Base-by-base conservation (phyloP, 164 flowering plant species). In the Santalum album region DNA sequence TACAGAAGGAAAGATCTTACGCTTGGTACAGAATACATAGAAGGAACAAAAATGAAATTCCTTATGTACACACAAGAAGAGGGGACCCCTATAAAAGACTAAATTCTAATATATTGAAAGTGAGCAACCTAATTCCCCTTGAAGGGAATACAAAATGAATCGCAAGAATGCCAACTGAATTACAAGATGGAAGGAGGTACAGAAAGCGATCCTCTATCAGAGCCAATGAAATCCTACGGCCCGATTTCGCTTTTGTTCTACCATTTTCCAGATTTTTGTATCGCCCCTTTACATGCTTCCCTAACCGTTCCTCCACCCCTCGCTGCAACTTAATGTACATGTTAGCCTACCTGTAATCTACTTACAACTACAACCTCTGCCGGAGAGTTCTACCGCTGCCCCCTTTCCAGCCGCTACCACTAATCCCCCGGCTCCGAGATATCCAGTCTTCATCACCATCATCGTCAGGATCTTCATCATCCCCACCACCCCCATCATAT, bases 391-490 rank as follows among this genome's bases (percentile, higher is more conserved):
- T 77, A 44, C 51, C 57, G 54, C 61, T 63, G 47, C 24, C 63
- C 54, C 69, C 46, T 69, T 56, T 75, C 44, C 83, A 63, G 27
- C 76, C 78, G 54, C 82, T 73, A 49, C 47, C 52, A 56, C 68
- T 71, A 16, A 69, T 14, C 64, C 73, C 74, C 49, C 79, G 71
- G 22, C 35, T 58, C 1, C 77, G 70, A 21, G 68, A 72, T 4
- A 46, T 66, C 74, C 75, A 78, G 39, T 69, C 73, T 56, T 74
- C 79, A 67, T 80, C 84, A 25, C 59, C 67, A 20, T 60, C 71
- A 7, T 73, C 76, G 45, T 72, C 76, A 17, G 74, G 73, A 36
- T 71, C 79, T 1, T 77, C 84, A 15, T 81, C 78, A 45, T 76
- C 82, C 1, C 49, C 70, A 32, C 65, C 72, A 14, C 9, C 34